Conservation (phyloP, 139 green algal genomes). For the Coccomyxa sp. region DNA sequence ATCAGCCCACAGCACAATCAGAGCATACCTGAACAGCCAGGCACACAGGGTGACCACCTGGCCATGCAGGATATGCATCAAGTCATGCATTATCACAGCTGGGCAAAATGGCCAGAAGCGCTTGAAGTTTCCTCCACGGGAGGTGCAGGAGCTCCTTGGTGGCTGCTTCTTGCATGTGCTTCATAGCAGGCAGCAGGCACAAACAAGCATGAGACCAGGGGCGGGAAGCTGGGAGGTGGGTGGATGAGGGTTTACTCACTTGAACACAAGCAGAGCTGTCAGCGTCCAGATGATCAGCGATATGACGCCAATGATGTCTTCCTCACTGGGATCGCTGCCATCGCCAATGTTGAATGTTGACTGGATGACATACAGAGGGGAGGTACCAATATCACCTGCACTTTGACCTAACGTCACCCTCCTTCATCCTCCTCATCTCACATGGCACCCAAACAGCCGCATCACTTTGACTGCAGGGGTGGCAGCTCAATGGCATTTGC, state of each 20-base stretch:
- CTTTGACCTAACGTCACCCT: neutral
- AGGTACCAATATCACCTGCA: slow-evolving; percentile 33
- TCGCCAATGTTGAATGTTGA: slow-evolving; percentile 29
- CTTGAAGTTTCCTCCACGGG: neutral
- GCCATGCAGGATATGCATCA: neutral
- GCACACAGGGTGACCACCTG: neutral
- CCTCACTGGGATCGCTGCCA: slow-evolving; percentile 7
- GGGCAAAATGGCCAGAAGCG: neutral
- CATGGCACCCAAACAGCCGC: neutral
- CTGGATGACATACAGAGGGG: slow-evolving; percentile 53
- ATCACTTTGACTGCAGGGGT: neutral
- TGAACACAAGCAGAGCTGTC: slow-evolving; percentile 34
- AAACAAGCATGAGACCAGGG: neutral
- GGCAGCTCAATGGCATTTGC: neutral
- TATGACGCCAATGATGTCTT: slow-evolving; percentile 39
- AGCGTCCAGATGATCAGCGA: slow-evolving; percentile 71
- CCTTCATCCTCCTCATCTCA: neutral
- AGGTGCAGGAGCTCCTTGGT: neutral
- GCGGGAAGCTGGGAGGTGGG: neutral
- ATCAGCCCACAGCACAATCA: slow-evolving; percentile 59
- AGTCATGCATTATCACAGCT: neutral
- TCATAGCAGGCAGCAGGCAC: neutral
- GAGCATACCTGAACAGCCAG: slow-evolving; percentile 46
- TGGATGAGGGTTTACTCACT: neutral
- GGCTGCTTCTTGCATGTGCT: neutral